Percentiles rank a stretch among this genome's conserved stretches.
These are phyloP conservation scores for Parastagonospora nodorum DNA, from an alignment of 2,329 filamentous ascomycete species.

Conservation along the genomic window DNA sequence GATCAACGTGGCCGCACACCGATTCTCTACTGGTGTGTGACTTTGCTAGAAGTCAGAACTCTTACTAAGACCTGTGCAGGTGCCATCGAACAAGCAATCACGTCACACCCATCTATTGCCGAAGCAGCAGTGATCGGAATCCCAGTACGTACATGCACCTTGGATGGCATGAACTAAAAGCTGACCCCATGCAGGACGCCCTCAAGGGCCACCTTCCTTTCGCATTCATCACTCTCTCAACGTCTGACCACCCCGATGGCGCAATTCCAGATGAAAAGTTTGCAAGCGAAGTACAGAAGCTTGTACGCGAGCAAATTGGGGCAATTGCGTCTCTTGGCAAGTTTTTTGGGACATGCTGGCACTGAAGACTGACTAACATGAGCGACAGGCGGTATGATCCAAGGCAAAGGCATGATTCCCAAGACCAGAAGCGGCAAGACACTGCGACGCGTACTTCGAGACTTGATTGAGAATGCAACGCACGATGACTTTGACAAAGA, in stretches of 20 bases:
- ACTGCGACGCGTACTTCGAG: constrained; percentile 76
- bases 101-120: constrained; percentile 75
- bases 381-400: constrained; percentile 68
- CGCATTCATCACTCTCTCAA: constrained; percentile 74
- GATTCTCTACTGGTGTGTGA: constrained; percentile 77
- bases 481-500: constrained; percentile 73
- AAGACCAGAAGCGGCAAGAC: constrained; percentile 95
- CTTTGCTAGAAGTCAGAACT: background rate
- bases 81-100: constrained; percentile 88
- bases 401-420: constrained; percentile 84
- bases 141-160: constrained; percentile 49
- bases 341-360: background rate
- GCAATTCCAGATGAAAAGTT: constrained; percentile 57
- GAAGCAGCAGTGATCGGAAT: constrained; percentile 88
- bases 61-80: constrained; percentile 53
- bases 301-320: constrained; percentile 81
- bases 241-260: constrained; percentile 57
- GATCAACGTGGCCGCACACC: constrained; percentile 93
- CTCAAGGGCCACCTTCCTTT: constrained; percentile 92
- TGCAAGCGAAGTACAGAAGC: constrained; percentile 69
- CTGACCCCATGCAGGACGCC: constrained; percentile 55
- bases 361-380: background rate
- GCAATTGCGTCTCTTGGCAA: constrained; percentile 76
- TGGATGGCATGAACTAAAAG: too few relatives aligned
- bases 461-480: constrained; percentile 82